Percentiles rank a stretch among this genome's conserved stretches.
Conservation (phyloP, 78 protist genomes). For the Ministeria vibrans region DNA sequence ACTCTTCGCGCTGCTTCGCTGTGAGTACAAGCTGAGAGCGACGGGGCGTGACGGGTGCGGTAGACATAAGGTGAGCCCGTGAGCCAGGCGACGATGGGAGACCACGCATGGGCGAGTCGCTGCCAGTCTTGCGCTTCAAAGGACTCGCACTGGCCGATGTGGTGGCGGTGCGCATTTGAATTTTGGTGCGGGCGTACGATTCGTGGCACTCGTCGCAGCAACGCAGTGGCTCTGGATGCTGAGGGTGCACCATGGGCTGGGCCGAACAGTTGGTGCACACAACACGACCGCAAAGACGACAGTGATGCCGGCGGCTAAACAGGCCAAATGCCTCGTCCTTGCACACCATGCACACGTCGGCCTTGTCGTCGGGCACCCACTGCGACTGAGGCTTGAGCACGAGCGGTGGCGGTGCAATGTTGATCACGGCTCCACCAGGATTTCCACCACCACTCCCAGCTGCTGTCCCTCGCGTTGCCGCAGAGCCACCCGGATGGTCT, state of each 20-base stretch:
- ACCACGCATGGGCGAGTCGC: too few species aligned
- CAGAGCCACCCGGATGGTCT: too few species aligned
- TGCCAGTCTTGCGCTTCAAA: too few species aligned
- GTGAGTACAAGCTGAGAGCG: too few species aligned
- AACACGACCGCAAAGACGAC: not conserved
- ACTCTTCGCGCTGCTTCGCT: too few species aligned
- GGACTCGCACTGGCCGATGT: too few species aligned
- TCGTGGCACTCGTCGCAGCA: not conserved
- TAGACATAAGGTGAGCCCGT: too few species aligned
- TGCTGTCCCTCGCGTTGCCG: not conserved
- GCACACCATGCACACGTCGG: not conserved
- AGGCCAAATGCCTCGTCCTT: not conserved
- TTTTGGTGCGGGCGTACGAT: too few species aligned
- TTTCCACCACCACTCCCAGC: not conserved
- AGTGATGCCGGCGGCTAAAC: conserved; percentile 3
- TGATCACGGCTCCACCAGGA: not conserved
- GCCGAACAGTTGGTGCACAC: not conserved
- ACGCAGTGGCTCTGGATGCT: not conserved
- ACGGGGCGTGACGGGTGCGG: too few species aligned
- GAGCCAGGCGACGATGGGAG: too few species aligned
- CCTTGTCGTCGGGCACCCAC: conserved; percentile 1
- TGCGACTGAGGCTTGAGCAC: not conserved
- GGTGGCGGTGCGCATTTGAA: too few species aligned
- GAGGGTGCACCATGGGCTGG: not conserved
- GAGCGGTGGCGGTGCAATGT: not conserved